Percentiles rank a stretch among this genome's conserved stretches.
Evolutionary conservation across 495 filamentous ascomycete species (phyloP).

Genomic region (Hyaloscypha hepaticicola): DNA sequence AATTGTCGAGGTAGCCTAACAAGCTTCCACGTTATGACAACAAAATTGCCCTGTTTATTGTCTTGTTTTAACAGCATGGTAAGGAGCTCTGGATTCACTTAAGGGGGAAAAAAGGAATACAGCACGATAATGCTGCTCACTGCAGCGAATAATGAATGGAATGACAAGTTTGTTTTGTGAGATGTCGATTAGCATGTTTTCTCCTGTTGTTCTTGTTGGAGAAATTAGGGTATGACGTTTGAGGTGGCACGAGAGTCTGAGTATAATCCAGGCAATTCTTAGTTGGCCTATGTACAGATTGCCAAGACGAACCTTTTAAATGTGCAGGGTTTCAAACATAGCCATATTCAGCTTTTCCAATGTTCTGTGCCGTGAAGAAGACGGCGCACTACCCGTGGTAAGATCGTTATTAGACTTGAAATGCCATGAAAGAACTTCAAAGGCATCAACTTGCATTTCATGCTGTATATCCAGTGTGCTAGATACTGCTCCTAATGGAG

Average conservation of each 20-base stretch:
- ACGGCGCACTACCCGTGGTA: too few relatives aligned
- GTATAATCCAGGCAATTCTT: background rate
- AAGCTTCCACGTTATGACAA: background rate
- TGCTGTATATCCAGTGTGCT: too few relatives aligned
- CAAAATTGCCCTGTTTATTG: background rate
- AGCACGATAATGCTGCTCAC: background rate
- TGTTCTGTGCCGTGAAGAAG: too few relatives aligned
- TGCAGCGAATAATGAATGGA: background rate
- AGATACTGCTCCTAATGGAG: too few relatives aligned
- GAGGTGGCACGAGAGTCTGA: background rate
- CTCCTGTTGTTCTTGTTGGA: background rate
- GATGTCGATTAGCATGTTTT: background rate
- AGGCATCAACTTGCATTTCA: too few relatives aligned
- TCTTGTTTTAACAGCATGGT: background rate
- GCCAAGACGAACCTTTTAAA: background rate
- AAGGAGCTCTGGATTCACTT: background rate
- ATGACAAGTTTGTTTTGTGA: background rate
- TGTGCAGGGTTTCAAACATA: background rate
- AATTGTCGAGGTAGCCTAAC: constrained; percentile 26
- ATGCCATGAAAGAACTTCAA: too few relatives aligned
- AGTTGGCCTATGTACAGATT: background rate
- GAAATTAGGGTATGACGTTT: background rate
- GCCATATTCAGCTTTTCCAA: background rate
- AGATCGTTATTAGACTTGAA: too few relatives aligned
- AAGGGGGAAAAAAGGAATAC: background rate